Base-by-base conservation (phyloP, 2,329 filamentous ascomycete species). In the Hypocreales sp. region DNA sequence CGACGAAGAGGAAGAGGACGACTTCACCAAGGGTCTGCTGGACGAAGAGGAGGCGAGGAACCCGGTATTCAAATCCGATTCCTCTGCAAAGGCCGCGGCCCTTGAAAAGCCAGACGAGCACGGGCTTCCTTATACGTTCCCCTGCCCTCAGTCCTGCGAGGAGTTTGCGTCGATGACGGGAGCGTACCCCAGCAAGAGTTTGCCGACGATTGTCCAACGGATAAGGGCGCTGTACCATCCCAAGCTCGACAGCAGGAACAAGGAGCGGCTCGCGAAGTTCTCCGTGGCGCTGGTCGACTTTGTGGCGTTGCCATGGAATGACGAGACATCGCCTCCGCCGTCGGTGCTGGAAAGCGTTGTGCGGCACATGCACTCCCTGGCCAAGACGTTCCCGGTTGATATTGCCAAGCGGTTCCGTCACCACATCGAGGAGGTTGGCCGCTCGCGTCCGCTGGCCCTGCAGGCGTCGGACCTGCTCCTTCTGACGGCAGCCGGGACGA, bases 211-310 rank as follows among this genome's bases (percentile, higher is more conserved):
- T 22, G 64, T 98, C 15, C 86, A 93, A 50, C 72, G 87, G 34
- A 90, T 98, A 41, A 74, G 90, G 52, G 79, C 86, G 9, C 59
- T 93, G n/a, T 79, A 95, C 47, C 84, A 95, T 46, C 80, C 87
- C 7, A 86, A 87, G 39, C 67, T 98, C 18, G 72, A 79, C 35
- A 71, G 70, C 37, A 73, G 78, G 32, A 94, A 98, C 57, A 94
- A 93, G 56, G 67, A 71, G 36, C 84, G 81, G 44, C 69, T 95
- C 10, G 50, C 70, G 32, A 61, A 68, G 26, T 84, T 87, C 45
- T 63, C 76, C 5, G 56, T 59, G 19, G 62, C 67, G 5, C 60
- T 87, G 8, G 67, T 86, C 15, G 71, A 79, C 34, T 69, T 70
- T 39, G 46, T 77, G 22, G 56, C 57, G 4, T 56, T 64, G 31